Conservation (phyloP, 345 rosid genomes). For the Alliaria petiolata region DNA sequence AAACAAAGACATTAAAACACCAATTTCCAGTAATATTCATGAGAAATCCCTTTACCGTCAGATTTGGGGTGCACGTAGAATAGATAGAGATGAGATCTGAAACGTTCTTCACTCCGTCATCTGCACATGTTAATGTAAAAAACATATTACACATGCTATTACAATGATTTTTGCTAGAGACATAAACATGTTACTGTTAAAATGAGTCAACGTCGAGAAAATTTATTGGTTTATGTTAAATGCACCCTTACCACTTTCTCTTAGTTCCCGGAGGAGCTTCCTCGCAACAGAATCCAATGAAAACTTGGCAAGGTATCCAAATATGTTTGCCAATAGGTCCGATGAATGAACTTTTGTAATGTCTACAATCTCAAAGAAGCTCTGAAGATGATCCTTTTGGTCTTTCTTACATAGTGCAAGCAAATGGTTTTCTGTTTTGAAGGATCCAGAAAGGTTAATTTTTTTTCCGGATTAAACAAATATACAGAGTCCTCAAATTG, state of each 20-base stretch:
- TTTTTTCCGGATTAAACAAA: not conserved
- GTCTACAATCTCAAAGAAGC: conserved; percentile 55
- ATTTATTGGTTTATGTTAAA: not conserved
- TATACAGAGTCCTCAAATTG: not conserved
- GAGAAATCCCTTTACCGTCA: conserved; percentile 62
- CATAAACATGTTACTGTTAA: not conserved
- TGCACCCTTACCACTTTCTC: conserved; percentile 44
- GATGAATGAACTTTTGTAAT: conserved; percentile 46
- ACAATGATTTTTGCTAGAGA: not conserved
- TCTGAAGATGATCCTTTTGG: conserved; percentile 48
- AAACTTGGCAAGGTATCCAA: conserved; percentile 61
- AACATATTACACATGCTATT: not conserved
- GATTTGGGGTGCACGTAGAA: conserved; percentile 52
- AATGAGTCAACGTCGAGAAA: not conserved
- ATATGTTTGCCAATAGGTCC: conserved; percentile 39
- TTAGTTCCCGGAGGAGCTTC: conserved; percentile 50
- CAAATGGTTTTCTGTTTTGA: conserved; percentile 60
- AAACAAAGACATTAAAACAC: conserved; percentile 10
- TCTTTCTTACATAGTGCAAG: conserved; percentile 65
- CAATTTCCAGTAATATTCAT: conserved; percentile 46
- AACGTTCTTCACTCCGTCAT: conserved; percentile 37
- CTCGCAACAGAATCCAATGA: conserved; percentile 46
- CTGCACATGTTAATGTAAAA: conserved; percentile 37
- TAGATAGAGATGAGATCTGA: conserved; percentile 59
- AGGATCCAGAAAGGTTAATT: not conserved